Conservation (phyloP, 2,329 filamentous ascomycete species). For the Thermothelomyces thermophilus region DNA sequence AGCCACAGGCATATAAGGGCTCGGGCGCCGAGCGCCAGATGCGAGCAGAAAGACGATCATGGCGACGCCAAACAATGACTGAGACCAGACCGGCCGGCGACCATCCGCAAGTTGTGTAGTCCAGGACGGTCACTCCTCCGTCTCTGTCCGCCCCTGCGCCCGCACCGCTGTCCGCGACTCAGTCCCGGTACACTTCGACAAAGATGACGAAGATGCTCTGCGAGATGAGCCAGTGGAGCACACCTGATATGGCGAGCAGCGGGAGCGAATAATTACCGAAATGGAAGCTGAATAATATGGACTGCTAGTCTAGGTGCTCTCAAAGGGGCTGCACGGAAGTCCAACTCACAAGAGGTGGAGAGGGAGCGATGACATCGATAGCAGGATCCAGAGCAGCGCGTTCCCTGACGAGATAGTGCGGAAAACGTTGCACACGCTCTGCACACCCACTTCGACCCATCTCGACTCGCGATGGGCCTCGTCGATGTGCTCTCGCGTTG, state of each 20-base stretch:
- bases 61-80: background rate
- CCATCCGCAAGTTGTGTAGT: slow-evolving; percentile 3
- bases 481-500: slow-evolving; percentile 30
- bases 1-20: slow-evolving; percentile 1
- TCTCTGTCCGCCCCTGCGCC: too few relatives aligned
- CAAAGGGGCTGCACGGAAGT: slow-evolving; percentile 20
- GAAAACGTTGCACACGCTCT: slow-evolving; percentile 13
- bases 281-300: slow-evolving; percentile 41
- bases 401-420: slow-evolving; percentile 5
- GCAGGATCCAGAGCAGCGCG: slow-evolving; percentile 3
- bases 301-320: slow-evolving; percentile 36
- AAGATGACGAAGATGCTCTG: slow-evolving; percentile 39
- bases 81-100: background rate
- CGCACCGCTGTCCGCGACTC: background rate
- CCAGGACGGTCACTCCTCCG: background rate
- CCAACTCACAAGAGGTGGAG: slow-evolving; percentile 16
- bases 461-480: slow-evolving; percentile 7
- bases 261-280: slow-evolving; percentile 39
- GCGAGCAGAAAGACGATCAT: background rate
- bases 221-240: slow-evolving; percentile 45
- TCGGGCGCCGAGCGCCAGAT: background rate
- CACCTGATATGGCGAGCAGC: slow-evolving; percentile 29
- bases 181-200: background rate
- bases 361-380: slow-evolving; percentile 17
- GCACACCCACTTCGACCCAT: slow-evolving; percentile 19